phyloP scores from a whole-genome alignment of 2,329 filamentous ascomycete species.

The Trichoderma afroharzianum region DNA sequence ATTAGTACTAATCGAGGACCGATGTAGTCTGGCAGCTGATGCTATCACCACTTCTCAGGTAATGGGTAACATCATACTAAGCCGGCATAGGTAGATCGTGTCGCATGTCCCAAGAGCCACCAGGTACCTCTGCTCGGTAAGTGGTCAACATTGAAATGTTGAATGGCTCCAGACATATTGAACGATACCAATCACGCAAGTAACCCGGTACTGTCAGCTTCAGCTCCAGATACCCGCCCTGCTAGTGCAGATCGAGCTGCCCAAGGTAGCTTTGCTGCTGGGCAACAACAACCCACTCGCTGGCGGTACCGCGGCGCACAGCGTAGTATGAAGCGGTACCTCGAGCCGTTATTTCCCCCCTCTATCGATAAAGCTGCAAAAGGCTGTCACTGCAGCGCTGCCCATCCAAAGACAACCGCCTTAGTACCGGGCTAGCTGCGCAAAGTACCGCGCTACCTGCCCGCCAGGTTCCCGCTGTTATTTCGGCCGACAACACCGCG shows the following conservation, averaged over 20 bases:
- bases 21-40: not conserved
- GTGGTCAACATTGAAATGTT: not conserved
- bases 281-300: not conserved
- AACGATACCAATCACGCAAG: not conserved
- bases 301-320: not conserved
- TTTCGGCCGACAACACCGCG: slow-evolving; percentile 16
- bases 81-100: not conserved
- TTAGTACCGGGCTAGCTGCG: not conserved
- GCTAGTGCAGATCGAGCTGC: slow-evolving; percentile 10
- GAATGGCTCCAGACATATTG: not conserved
- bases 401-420: not conserved
- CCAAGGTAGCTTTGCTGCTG: not conserved
- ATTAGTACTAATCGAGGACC: not conserved
- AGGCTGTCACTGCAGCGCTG: slow-evolving; percentile 3
- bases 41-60: not conserved
- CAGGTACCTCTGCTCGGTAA: not conserved
- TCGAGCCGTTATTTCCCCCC: not conserved
- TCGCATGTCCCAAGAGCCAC: not conserved
- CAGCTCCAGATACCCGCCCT: slow-evolving; percentile 10
- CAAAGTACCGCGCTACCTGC: slow-evolving; percentile 13
- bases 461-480: slow-evolving; percentile 17
- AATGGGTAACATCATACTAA: not conserved
- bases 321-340: not conserved
- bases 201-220: not conserved
- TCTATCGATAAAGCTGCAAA: slow-evolving; percentile 11